Evolutionary conservation across 306 rosid genomes (phyloP), one percentile per base, ranked within the genome.

Genomic region (Cucurbita moschata): DNA sequence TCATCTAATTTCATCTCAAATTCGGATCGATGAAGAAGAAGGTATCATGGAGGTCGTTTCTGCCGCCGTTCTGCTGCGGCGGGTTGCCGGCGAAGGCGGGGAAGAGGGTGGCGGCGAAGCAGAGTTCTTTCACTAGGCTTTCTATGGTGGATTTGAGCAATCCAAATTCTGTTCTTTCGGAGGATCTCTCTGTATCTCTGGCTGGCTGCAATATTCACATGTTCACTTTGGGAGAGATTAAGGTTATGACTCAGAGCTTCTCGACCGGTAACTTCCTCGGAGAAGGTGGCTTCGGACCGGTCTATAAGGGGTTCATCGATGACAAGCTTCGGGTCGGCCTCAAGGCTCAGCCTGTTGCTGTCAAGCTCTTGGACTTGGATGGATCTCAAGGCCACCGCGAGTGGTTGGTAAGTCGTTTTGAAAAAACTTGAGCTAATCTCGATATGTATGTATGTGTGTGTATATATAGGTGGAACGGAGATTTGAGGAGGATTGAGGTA

Each of bases 261-360:
- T 82, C 97, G 1, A 81, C 97, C 0, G 79, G 87, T 54, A 95
- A 87, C 62, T 87, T 89, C 68, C 77, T 95, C 0, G 99, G 99
- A 0, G 99, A 91, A 85, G 99, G 99, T 10, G 99, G 99, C n/a
- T 95, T 95, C 38, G 99, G 99, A 4, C 97, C 99, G 0, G 99
- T 95, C 5, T 94, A 95, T 16, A 95, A 95, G 63, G 99, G 97
- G 0, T 95, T 95, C 85, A 77, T 95, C 70, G 99, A 91, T 66
- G 99, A 95, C 61, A 95, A 88, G 85, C 74, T 95, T 26, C 81
- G 96, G 53, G 82, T 80, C 13, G 90, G 92, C 46, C 83, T 95
- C 42, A 76, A 83, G 80, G 88, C 99, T 68, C 99, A 91, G 75
- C 88, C 99, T 3, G 99, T 91, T 4, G 99, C 99, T 14, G 96